Base-by-base conservation (phyloP, 768 basidiomycete genomes). In the Podaxis rugospora region DNA sequence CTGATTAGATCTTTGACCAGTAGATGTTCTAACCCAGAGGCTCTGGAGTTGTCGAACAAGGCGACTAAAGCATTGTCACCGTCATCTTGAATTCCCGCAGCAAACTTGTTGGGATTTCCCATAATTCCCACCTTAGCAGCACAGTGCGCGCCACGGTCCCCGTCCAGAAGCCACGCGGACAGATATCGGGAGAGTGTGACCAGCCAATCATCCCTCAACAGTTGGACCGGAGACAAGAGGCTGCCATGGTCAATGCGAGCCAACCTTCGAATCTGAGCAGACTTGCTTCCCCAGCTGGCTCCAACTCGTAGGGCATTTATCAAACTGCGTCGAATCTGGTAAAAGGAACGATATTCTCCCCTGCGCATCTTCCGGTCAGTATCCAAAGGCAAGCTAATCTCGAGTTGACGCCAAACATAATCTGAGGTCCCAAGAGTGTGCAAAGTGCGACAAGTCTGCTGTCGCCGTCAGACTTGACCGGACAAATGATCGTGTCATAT, bases 381-480 rank as follows among this genome's bases (percentile, higher is more conserved):
- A 65, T 83, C 78, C 32, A 78, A 67, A 52, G 83, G 80, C 10
- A 86, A 62, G 64, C 81, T 78, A 21, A 81, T 60, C 23, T 72
- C 70, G 59, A 81, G 63, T 36, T 73, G 74, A 69, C 80, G 84
- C 83, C 83, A 86, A 32, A 83, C 66, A 65, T 82, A 81, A 65
- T 86, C 80, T 39, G 68, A 68, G 46, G 73, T 75, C 11, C 76
- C 77, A 36, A 80, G 75, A 9, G 75, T 74, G 70, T 86, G 78
- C 58, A 84, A 69, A 56, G 70, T 77, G 78, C 83, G 84, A 75
- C 83, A 83, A 67, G 81, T 80, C 83, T 86, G 68, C 72, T 9
- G 21, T 49, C 47, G 11, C 25, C 10, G 74, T 47, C 36, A 57
- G n/a, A 52, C 14, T 36, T 40, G 51, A 35, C 18, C 14, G 16